Evolutionary conservation across 192 early-diverging fungal genomes (phyloP).

Genomic region (Gaertneriomyces sp.): DNA sequence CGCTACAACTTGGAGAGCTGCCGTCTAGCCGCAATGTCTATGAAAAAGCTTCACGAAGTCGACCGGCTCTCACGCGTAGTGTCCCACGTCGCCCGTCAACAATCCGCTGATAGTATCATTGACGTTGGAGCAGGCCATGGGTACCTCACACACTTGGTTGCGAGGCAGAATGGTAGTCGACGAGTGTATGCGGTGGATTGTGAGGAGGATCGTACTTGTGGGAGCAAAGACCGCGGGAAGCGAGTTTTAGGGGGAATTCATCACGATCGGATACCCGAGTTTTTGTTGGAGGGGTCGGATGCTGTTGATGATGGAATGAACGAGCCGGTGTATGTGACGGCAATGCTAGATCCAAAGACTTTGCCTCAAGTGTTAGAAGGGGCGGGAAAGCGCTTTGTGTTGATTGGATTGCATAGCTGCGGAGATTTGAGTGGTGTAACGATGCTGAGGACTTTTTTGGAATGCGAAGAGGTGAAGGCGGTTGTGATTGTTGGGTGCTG

Average conservation of each 20-base stretch:
- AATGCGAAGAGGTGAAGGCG: slow-evolving; percentile 14
- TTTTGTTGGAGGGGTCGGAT: neutral
- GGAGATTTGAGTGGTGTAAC: slow-evolving; percentile 13
- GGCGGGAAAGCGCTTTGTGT: neutral
- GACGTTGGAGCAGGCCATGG: slow-evolving; percentile 22
- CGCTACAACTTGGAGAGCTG: neutral
- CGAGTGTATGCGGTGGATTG: slow-evolving; percentile 14
- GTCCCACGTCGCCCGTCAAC: neutral
- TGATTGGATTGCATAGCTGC: slow-evolving; percentile 18
- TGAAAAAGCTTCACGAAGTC: slow-evolving; percentile 22
- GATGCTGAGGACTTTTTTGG: slow-evolving; percentile 12
- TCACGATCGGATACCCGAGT: neutral
- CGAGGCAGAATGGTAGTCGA: slow-evolving; percentile 2
- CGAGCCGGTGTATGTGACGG: slow-evolving; percentile 2
- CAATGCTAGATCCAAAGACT: slow-evolving; percentile 5
- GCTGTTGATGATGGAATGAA: neutral
- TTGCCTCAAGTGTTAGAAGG: neutral
- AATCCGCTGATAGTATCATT: slow-evolving; percentile 16
- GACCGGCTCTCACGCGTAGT: slow-evolving; percentile 19
- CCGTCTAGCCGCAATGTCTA: slow-evolving; percentile 10
- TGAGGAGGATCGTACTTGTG: slow-evolving; percentile 12
- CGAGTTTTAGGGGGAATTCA: neutral
- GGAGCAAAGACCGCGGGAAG: slow-evolving; percentile 8
- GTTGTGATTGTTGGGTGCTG: slow-evolving; percentile 17
- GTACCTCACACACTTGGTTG: slow-evolving; percentile 18